Conservation (phyloP, 1,139 yeast genomes). For the Sugiyamaella paludigena region DNA sequence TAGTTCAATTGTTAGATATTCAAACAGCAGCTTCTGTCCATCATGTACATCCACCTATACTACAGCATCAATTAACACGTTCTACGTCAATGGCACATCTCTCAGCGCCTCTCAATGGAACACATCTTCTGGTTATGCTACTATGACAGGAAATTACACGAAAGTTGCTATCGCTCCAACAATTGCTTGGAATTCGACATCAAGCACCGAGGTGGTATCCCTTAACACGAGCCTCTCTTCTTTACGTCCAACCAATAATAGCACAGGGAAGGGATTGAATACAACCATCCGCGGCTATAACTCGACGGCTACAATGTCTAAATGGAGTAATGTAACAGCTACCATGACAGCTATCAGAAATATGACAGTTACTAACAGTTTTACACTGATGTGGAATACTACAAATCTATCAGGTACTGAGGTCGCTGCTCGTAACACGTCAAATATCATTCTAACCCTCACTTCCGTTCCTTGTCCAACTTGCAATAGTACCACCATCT, state of each 20-base stretch:
- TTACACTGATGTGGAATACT: constrained; percentile 1
- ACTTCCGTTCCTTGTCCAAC: neutral
- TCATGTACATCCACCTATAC: too few species aligned
- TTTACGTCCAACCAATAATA: neutral
- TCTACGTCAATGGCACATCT: too few species aligned
- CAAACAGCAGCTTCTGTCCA: too few species aligned
- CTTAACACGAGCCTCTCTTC: constrained; percentile 7
- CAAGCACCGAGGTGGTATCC: neutral
- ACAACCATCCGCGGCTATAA: neutral
- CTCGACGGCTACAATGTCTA: neutral
- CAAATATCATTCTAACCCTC: constrained; percentile 1
- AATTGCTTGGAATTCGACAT: constrained; percentile 2
- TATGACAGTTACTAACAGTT: constrained; percentile 3
- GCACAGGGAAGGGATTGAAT: neutral
- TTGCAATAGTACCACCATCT: neutral
- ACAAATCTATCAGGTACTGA: constrained; percentile 1
- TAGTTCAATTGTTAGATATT: neutral
- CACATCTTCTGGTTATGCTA: too few species aligned
- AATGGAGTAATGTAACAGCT: neutral
- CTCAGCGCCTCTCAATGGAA: too few species aligned
- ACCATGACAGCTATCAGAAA: neutral
- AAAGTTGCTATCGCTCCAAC: neutral
- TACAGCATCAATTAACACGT: too few species aligned
- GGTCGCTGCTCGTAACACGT: constrained; percentile 2
- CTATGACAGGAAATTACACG: too few species aligned